Evolutionary conservation across 768 basidiomycete genomes (phyloP).

Genomic region (Botryobasidium botryosum): DNA sequence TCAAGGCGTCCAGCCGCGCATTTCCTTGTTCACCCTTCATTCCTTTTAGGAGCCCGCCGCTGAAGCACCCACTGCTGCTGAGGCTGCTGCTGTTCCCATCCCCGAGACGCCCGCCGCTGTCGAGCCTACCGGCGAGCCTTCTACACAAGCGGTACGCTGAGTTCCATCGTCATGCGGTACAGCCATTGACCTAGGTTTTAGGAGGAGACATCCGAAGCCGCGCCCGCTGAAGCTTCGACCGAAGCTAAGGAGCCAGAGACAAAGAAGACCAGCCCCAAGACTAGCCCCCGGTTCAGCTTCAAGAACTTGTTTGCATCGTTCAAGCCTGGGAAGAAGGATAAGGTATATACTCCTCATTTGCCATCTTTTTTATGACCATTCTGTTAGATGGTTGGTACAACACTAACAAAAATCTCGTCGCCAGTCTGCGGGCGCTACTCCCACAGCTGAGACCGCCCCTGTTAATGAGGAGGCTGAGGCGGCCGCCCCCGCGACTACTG

Average conservation of each 20-base stretch:
- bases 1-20: constrained; percentile 16
- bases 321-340: constrained; percentile 62
- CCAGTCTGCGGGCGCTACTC: not conserved
- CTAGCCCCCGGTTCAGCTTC: too few species aligned
- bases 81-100: constrained; percentile 23
- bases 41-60: constrained; percentile 20
- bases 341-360: constrained; percentile 38
- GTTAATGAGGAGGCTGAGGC: constrained; percentile 22
- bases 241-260: constrained; percentile 24
- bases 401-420: not conserved
- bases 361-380: not conserved
- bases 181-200: not conserved
- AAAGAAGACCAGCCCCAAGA: constrained; percentile 36
- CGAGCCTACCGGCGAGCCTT: constrained; percentile 4
- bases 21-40: constrained; percentile 4
- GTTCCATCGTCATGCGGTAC: constrained; percentile 1
- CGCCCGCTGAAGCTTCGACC: constrained; percentile 23
- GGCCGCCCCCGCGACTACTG: constrained; percentile 28
- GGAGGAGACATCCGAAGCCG: constrained; percentile 23
- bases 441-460: constrained; percentile 19
- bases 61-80: constrained; percentile 19
- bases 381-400: not conserved
- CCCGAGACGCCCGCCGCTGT: constrained; percentile 19
- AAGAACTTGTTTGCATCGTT: constrained; percentile 65
- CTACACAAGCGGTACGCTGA: constrained; percentile 1